A percentile compares a stretch with the other conserved stretches of the same genome.
phyloP scores from a whole-genome alignment of 2,329 filamentous ascomycete species.

The Grosmannia huntii region DNA sequence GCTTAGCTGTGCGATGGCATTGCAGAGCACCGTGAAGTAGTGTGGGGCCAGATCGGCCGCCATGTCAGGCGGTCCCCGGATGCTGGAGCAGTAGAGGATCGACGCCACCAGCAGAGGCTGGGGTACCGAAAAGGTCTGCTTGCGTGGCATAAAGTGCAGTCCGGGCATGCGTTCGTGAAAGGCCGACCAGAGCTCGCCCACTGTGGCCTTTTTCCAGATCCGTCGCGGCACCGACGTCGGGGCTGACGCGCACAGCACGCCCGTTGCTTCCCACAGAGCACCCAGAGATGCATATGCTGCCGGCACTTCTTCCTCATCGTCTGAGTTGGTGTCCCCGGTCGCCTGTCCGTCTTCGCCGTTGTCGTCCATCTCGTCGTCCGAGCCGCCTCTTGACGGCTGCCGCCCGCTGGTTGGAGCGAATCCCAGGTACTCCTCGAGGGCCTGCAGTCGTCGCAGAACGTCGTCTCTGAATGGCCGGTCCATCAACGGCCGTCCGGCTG shows the following conservation, averaged over 20 bases:
- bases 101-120: conserved; percentile 28
- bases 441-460: conserved; percentile 6
- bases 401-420: not conserved
- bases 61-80: conserved; percentile 4
- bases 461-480: conserved; percentile 3
- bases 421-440: conserved; percentile 5
- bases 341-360: not conserved
- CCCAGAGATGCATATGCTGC: conserved; percentile 3
- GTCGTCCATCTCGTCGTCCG: not conserved
- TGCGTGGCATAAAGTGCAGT: conserved; percentile 30
- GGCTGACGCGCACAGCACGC: not conserved
- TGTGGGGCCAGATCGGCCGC: conserved; percentile 8
- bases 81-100: conserved; percentile 27
- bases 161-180: conserved; percentile 31
- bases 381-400: not conserved
- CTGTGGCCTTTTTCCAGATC: conserved; percentile 6
- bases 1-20: conserved; percentile 11
- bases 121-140: conserved; percentile 28
- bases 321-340: not conserved
- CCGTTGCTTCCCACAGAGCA: conserved; percentile 6
- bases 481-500: not conserved
- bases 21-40: conserved; percentile 9
- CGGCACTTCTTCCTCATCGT: not conserved
- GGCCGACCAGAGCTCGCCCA: conserved; percentile 7
- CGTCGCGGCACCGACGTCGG: not conserved